phyloP scores from a whole-genome alignment of 768 basidiomycete genomes.

The Peribolospora baueri region DNA sequence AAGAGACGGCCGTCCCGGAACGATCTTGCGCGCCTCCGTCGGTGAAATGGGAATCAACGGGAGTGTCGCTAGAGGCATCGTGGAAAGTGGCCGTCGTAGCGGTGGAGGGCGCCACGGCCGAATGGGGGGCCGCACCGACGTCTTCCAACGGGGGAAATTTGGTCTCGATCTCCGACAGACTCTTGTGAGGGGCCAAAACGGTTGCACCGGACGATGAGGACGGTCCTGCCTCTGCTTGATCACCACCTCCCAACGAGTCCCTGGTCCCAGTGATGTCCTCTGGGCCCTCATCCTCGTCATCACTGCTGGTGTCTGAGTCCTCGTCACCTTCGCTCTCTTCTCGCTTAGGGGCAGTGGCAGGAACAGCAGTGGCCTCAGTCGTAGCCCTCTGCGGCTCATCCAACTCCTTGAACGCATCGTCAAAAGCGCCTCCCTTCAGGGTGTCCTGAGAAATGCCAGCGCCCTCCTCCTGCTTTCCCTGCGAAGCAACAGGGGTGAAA shows the following conservation, averaged over 20 bases:
- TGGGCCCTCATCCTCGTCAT: conserved; percentile 26
- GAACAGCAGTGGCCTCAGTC: conserved; percentile 4
- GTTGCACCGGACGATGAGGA: not conserved
- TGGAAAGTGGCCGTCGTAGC: not conserved
- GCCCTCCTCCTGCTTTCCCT: not conserved
- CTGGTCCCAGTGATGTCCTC: conserved; percentile 4
- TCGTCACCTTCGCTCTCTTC: too few relatives aligned
- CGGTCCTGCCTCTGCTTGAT: too few relatives aligned
- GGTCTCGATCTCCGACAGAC: not conserved
- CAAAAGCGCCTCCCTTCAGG: not conserved
- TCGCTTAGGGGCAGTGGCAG: not conserved
- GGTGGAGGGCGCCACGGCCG: not conserved
- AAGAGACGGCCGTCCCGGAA: too few relatives aligned
- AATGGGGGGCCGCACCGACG: not conserved
- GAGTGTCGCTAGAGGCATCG: conserved; percentile 1
- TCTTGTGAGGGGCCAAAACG: not conserved
- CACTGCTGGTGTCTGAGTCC: conserved; percentile 32
- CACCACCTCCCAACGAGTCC: not conserved
- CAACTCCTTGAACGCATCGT: conserved; percentile 4
- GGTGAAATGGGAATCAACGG: conserved; percentile 29
- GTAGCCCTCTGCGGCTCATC: too few relatives aligned
- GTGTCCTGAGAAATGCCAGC: conserved; percentile 8
- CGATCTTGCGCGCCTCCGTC: too few relatives aligned
- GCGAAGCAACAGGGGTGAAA: not conserved
- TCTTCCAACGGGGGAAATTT: not conserved